Evolutionary conservation across 2,329 filamentous ascomycete genomes (phyloP), one percentile per base, ranked within the genome.

Genomic region (Curvularia hawaiiensis): DNA sequence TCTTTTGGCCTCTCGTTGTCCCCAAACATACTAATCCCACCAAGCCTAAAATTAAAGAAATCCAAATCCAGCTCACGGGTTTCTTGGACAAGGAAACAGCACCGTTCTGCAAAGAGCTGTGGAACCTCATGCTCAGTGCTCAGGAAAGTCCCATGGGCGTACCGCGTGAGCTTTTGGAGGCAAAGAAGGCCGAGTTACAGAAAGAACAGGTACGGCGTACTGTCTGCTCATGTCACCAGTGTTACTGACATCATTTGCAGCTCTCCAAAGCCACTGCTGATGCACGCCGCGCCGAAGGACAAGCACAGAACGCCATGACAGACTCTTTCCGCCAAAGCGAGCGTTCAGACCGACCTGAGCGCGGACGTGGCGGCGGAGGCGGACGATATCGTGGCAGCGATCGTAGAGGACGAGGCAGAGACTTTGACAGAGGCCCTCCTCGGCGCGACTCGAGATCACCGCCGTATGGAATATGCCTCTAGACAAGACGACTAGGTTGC

Each of bases 31-130:
- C 59, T 71, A 40, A 53, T 33, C 58, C 40, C 68, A 48, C 26
- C 8, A 53, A 98, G 93, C 95, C 94, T 63, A 92, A 98, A 75
- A 95, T 98, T 78, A 99, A 98, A 79, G 87, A 90, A 45, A 84
- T 98, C 54, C 95, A 99, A 74, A 97, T 97, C 66, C 90, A 96
- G 70, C 88, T 99, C 62, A 95, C 91, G 1, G 95, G 94, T 2
- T 99, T 99, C 70, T 85, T 99, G 66, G 93, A 97, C 70, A 94
- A 96, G 75, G 92, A 98, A 65, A 95, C 92, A 0, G 83, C 92
- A 1, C 79, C 83, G 0, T 99, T 99, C 73, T 97, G 94, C 77
- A 94, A 96, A 74, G 91, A 97, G 62, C 79, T 99, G 12, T 99
- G 95, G 95, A 91, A 88, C 58, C 81, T 99, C 18, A 90, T 94